phyloP scores from a whole-genome alignment of 352 stramenopile species.

The Phytophthora hibernalis region DNA sequence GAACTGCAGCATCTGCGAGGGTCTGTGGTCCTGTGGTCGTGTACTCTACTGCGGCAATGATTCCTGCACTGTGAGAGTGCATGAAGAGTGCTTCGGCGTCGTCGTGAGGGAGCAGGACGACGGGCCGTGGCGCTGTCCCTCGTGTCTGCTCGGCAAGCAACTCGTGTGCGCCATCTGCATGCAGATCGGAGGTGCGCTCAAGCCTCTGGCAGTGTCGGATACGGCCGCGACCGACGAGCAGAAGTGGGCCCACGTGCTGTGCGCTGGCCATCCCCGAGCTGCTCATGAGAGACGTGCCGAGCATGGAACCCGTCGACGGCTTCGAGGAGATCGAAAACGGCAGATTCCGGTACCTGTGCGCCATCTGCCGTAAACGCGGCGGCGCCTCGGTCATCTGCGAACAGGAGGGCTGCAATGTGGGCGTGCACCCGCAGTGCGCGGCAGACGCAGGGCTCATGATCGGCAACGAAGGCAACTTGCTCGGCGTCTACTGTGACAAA shows the following conservation, averaged over 20 bases:
- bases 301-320: conserved; percentile 83
- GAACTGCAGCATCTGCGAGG: conserved; percentile 84
- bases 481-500: conserved; percentile 86
- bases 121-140: conserved; percentile 79
- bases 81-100: conserved; percentile 87
- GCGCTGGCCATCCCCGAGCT: conserved; percentile 88
- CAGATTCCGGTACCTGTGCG: conserved; percentile 82
- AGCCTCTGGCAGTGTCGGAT: conserved; percentile 56
- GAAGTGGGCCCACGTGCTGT: conserved; percentile 89
- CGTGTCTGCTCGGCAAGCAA: conserved; percentile 75
- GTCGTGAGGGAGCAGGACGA: conserved; percentile 60
- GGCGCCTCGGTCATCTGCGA: conserved; percentile 85
- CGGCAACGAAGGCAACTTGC: conserved; percentile 67
- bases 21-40: conserved; percentile 79
- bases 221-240: conserved; percentile 47
- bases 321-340: conserved; percentile 88
- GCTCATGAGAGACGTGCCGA: conserved; percentile 81
- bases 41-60: conserved; percentile 79
- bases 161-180: conserved; percentile 82
- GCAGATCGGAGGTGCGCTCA: conserved; percentile 79
- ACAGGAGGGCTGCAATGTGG: conserved; percentile 79
- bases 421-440: conserved; percentile 80
- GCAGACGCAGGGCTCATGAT: conserved; percentile 85
- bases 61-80: conserved; percentile 65
- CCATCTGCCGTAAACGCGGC: conserved; percentile 81